Evolutionary conservation across 805 yeast genomes (phyloP).

Genomic region (Candida qinlingensis): DNA sequence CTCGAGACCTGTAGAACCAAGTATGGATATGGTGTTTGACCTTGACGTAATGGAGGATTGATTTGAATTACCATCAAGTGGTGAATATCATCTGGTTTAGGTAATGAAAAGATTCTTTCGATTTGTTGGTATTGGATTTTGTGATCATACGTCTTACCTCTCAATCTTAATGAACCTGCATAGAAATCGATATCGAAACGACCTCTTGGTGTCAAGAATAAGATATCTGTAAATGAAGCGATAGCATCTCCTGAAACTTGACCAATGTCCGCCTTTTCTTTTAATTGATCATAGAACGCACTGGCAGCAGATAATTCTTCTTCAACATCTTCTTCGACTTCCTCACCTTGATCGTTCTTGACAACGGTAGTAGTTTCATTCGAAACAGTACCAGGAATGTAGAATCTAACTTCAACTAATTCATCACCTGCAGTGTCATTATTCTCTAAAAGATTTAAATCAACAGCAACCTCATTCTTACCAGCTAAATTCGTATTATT

Average conservation of each 20-base stretch:
- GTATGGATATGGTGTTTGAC: constrained; percentile 94
- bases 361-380: constrained; percentile 22
- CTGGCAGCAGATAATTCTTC: constrained; percentile 68
- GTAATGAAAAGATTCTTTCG: constrained; percentile 85
- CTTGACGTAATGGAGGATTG: constrained; percentile 97
- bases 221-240: constrained; percentile 84
- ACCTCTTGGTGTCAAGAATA: constrained; percentile 96
- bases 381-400: constrained; percentile 78
- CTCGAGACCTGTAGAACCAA: constrained; percentile 82
- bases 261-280: constrained; percentile 91
- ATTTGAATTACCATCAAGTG: constrained; percentile 84
- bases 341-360: constrained; percentile 29
- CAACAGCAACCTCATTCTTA: constrained; percentile 89
- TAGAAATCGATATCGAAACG: constrained; percentile 96
- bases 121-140: constrained; percentile 87
- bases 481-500: constrained; percentile 86
- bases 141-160: constrained; percentile 98
- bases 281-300: constrained; percentile 83
- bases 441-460: constrained; percentile 56
- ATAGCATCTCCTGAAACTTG: constrained; percentile 92
- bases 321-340: constrained; percentile 25
- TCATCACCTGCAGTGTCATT: constrained; percentile 85
- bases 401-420: constrained; percentile 89
- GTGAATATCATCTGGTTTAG: constrained; percentile 90
- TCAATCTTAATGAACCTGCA: constrained; percentile 75